Base-by-base conservation (phyloP, 1,139 yeast species). In the Meyerozyma guilliermondii region DNA sequence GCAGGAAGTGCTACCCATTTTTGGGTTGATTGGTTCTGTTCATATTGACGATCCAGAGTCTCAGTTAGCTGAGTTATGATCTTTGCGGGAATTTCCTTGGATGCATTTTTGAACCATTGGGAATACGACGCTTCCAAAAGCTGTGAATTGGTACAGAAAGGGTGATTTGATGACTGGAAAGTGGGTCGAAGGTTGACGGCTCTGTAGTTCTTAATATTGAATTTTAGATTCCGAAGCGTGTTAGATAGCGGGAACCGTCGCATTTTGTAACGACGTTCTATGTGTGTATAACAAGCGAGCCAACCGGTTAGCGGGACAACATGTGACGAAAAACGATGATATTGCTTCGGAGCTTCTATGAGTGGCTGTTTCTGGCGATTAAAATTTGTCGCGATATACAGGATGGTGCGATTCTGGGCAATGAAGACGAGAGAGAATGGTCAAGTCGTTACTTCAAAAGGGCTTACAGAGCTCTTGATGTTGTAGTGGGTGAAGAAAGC, bases 81-180 rank as follows among this genome's bases (percentile, higher is more conserved):
- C 43, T 18, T 27, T 13, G 35, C 26, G 5, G 52, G 50, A 10
- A 50, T 20, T 24, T 46, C 48, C 38, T 45, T 40, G 17, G 62
- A 49, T 11, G 57, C 46, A 26, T 48, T 47, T 44, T 48, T 46
- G 35, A 61, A 44, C 65, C 66, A 62, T 38, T 52, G 53, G 1
- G 59, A 46, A 36, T 57, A 62, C n/a, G 65, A 57, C 6, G 56
- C 55, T 31, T 60, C 58, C 13, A 54, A 50, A 8, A 62, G 52
- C 41, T 58, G 63, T 7, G 51, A 37, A 37, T 58, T 60, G 23
- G 66, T 56, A 44, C 59, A 55, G 39, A 61, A 60, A 17, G 64
- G 59, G 39, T 60, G 67, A 22, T 53, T 51, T 10, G 48, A 38
- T 9, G 62, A 52, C 36, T 42, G 46, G 43, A 60, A 57, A 7